Evolutionary conservation across 2,329 filamentous ascomycete species (phyloP).

Genomic region (Epichloe aotearoae): DNA sequence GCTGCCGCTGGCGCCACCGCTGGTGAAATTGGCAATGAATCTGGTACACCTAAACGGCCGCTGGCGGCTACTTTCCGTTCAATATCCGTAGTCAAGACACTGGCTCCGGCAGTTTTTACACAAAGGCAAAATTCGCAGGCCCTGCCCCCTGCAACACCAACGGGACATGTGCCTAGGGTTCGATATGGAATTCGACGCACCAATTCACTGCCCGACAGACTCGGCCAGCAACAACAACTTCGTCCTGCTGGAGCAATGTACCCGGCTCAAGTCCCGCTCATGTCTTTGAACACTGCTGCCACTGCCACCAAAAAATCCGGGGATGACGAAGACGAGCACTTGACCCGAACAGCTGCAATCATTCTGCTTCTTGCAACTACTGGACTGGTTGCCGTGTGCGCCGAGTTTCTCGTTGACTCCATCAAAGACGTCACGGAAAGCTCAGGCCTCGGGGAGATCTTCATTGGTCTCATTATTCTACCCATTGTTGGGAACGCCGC

Average conservation of each 20-base stretch:
- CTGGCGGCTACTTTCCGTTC: slow-evolving; percentile 42
- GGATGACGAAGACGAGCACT: slow-evolving; percentile 26
- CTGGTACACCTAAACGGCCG: slow-evolving; percentile 21
- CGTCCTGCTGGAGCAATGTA: slow-evolving; percentile 38
- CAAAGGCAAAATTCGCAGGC: slow-evolving; percentile 24
- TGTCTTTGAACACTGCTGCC: slow-evolving; percentile 19
- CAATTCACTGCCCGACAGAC: slow-evolving; percentile 58
- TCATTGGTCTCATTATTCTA: slow-evolving; percentile 59
- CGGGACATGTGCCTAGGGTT: slow-evolving; percentile 40
- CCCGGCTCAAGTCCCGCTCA: slow-evolving; percentile 31
- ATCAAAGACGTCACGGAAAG: slow-evolving; percentile 49
- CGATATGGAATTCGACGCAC: slow-evolving; percentile 57
- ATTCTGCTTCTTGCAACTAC: slow-evolving; percentile 52
- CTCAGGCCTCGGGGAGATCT: slow-evolving; percentile 47
- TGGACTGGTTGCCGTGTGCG: slow-evolving; percentile 52
- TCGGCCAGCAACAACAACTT: slow-evolving; percentile 31
- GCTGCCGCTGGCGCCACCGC: slow-evolving; percentile 16
- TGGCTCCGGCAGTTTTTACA: slow-evolving; percentile 59
- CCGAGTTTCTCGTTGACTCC: slow-evolving; percentile 56
- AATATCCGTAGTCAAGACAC: slow-evolving; percentile 47
- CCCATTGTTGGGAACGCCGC: slow-evolving; percentile 63
- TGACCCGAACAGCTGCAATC: slow-evolving; percentile 44
- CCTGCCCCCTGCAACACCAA: slow-evolving; percentile 15
- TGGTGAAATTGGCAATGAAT: slow-evolving; percentile 10
- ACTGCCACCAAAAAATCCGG: slow-evolving; percentile 17